phyloP scores from a whole-genome alignment of 2,329 filamentous ascomycete species.

The Scytalidium sp. region DNA sequence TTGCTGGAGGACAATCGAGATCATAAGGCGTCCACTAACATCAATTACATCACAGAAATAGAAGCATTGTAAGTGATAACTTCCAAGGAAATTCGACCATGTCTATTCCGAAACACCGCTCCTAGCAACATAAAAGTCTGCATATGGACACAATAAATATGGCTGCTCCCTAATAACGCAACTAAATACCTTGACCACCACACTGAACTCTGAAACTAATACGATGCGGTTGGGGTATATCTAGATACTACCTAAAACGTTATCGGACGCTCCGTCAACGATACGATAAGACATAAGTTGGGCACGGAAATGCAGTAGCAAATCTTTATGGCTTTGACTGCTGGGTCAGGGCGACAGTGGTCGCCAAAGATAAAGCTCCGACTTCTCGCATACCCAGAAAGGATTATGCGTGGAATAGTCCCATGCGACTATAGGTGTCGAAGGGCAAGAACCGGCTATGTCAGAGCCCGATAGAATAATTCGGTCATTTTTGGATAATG shows the following conservation, averaged over 20 bases:
- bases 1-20: background rate
- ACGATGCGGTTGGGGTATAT: slow-evolving; percentile 17
- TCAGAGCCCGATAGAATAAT: no score
- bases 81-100: background rate
- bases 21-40: slow-evolving; percentile 4
- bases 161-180: background rate
- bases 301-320: background rate
- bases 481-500: no score
- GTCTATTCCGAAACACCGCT: background rate
- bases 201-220: slow-evolving; percentile 9
- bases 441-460: no score
- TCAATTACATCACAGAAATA: slow-evolving; percentile 59
- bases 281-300: slow-evolving; percentile 46
- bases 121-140: background rate
- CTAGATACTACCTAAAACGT: slow-evolving; percentile 85
- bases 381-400: no score
- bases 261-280: slow-evolving; percentile 82
- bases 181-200: slow-evolving; percentile 12
- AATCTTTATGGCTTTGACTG: no score
- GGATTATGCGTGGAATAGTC: no score
- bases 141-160: slow-evolving; percentile 1
- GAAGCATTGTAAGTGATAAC: slow-evolving; percentile 74
- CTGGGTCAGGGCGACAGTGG: no score
- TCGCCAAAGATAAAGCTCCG: no score
- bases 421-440: no score